A percentile compares a stretch with the other conserved stretches of the same genome.
These are phyloP conservation scores for Eucalyptus curtisii DNA, from an alignment of 345 rosid species.

Conservation along the genomic window DNA sequence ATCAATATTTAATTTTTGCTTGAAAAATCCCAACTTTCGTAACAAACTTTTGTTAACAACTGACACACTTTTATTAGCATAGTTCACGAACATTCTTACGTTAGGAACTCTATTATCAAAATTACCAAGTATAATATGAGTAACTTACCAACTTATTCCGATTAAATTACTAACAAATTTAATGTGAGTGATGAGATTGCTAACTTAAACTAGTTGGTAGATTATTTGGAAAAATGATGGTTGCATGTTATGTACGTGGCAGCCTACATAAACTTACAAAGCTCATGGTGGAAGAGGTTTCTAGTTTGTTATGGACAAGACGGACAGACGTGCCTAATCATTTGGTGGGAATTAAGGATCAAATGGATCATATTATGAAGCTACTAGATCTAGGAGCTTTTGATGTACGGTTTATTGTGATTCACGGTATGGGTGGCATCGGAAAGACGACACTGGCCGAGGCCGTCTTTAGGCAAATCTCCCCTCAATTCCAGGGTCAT, in stretches of 20 bases:
- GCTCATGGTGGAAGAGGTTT: not conserved
- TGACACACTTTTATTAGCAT: not conserved
- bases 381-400: not conserved
- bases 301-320: not conserved
- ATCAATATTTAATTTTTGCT: not conserved
- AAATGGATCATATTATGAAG: not conserved
- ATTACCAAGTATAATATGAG: not conserved
- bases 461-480: not conserved
- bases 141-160: not conserved
- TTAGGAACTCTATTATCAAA: not conserved
- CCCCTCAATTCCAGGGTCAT: not conserved
- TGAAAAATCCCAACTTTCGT: not conserved
- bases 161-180: too few relatives aligned
- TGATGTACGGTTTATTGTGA: not conserved
- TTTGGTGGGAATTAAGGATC: not conserved
- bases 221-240: not conserved
- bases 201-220: too few relatives aligned
- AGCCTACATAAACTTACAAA: not conserved
- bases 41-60: not conserved
- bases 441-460: not conserved
- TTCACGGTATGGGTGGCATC: not conserved
- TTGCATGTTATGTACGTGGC: not conserved
- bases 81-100: not conserved
- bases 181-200: too few relatives aligned
- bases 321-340: not conserved